These are phyloP conservation scores for Boletus vinaceobasis DNA, from an alignment of 768 basidiomycete species.

Conservation along the genomic window DNA sequence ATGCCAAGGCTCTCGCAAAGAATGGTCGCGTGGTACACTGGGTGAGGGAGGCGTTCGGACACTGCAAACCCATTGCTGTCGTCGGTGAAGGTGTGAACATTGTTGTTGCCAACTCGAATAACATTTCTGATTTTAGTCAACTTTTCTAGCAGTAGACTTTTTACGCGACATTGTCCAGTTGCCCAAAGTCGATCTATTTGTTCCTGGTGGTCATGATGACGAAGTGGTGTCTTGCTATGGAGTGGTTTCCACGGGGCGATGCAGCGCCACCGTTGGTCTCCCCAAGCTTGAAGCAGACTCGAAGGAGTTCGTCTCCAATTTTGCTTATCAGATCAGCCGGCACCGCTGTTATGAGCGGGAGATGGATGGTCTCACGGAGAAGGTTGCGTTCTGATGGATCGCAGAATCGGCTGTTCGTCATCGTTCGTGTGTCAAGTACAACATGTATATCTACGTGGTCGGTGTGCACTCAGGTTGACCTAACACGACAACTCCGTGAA, in stretches of 20 bases:
- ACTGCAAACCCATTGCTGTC: slow-evolving; percentile 80
- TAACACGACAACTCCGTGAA: slow-evolving; percentile 50
- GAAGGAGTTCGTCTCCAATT: slow-evolving; percentile 55
- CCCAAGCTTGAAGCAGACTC: slow-evolving; percentile 42
- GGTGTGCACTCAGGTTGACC: slow-evolving; percentile 13
- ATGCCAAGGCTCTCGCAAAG: slow-evolving; percentile 52
- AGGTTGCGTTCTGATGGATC: slow-evolving; percentile 44
- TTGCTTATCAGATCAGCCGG: slow-evolving; percentile 61
- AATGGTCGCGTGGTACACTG: slow-evolving; percentile 78
- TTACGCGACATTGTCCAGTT: slow-evolving; percentile 45
- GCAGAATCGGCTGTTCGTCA: background rate
- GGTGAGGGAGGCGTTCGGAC: slow-evolving; percentile 81
- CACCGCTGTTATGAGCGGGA: slow-evolving; percentile 67
- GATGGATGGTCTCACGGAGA: slow-evolving; percentile 48
- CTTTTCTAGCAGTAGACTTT: slow-evolving; percentile 44
- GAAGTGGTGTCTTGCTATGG: slow-evolving; percentile 54
- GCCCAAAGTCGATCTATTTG: slow-evolving; percentile 43
- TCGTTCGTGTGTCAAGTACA: background rate
- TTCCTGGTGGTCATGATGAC: slow-evolving; percentile 27
- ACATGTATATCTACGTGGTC: background rate
- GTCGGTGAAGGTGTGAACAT: slow-evolving; percentile 52
- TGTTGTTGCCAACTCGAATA: background rate
- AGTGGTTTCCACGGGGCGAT: slow-evolving; percentile 59
- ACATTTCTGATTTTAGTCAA: background rate
- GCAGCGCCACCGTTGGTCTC: slow-evolving; percentile 38